Evolutionary conservation across 345 rosid species (phyloP).

Genomic region (Dipteronia dyeriana): DNA sequence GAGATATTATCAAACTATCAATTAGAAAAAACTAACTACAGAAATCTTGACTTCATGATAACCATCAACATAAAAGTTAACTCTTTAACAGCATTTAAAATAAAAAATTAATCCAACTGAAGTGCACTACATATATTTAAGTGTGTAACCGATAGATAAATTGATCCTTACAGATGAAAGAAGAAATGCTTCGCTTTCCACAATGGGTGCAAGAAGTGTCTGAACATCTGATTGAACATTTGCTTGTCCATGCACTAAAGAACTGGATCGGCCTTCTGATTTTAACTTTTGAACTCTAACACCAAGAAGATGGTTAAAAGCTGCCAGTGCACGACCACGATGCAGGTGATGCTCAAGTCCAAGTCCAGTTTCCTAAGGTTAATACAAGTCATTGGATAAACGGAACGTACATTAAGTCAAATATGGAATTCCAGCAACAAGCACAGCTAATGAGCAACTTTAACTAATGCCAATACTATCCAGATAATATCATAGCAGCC

Average conservation of each 20-base stretch:
- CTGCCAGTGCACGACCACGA: slow-evolving; percentile 97
- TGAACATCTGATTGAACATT: slow-evolving; percentile 89
- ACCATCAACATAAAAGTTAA: neutral
- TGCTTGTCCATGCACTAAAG: slow-evolving; percentile 53
- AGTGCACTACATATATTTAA: neutral
- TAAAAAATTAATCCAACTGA: neutral
- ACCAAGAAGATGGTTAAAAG: slow-evolving; percentile 80
- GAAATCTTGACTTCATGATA: neutral
- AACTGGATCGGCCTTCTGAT: slow-evolving; percentile 53
- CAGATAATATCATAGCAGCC: neutral
- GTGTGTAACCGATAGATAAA: slow-evolving; percentile 17
- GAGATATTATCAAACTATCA: neutral
- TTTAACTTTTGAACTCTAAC: slow-evolving; percentile 72
- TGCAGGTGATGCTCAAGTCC: slow-evolving; percentile 92
- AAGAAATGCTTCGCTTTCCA: slow-evolving; percentile 65
- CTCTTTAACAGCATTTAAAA: slow-evolving; percentile 1
- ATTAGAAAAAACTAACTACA: slow-evolving; percentile 11
- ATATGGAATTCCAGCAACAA: slow-evolving; percentile 9
- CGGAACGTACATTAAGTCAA: neutral
- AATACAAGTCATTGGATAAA: slow-evolving; percentile 11
- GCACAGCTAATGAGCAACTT: neutral
- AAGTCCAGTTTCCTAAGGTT: slow-evolving; percentile 72
- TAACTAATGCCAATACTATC: neutral
- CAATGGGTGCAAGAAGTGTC: slow-evolving; percentile 77
- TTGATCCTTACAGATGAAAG: slow-evolving; percentile 76